Percentiles rank a stretch among this genome's conserved stretches.
Conservation (phyloP, 2,329 filamentous ascomycete species). For the Paraphaeosphaeria sporulosa region DNA sequence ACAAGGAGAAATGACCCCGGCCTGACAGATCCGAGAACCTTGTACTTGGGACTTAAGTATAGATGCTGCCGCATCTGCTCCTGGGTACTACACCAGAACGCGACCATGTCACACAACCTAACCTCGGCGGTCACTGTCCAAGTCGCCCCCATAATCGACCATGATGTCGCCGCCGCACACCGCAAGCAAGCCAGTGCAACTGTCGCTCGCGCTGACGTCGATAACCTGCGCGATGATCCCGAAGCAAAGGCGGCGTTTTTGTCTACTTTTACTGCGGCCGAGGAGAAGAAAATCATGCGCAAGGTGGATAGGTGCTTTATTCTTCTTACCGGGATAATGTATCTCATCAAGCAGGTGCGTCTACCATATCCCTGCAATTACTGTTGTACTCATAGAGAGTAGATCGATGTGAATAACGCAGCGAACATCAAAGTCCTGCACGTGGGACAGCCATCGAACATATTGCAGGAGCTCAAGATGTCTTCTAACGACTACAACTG, state of each 20-base stretch:
- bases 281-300: slow-evolving; percentile 33
- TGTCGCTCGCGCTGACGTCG: slow-evolving; percentile 23
- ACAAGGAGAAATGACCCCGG: background rate
- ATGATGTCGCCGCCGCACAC: slow-evolving; percentile 18
- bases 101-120: slow-evolving; percentile 7
- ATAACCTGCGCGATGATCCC: slow-evolving; percentile 28
- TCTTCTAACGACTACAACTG: slow-evolving; percentile 34
- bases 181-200: slow-evolving; percentile 19
- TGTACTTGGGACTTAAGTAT: background rate
- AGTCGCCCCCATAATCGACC: slow-evolving; percentile 16
- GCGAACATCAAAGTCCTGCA: slow-evolving; percentile 33
- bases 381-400: background rate
- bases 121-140: slow-evolving; percentile 13
- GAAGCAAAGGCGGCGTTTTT: slow-evolving; percentile 31
- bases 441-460: slow-evolving; percentile 28
- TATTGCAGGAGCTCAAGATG: slow-evolving; percentile 31
- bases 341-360: slow-evolving; percentile 32
- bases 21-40: slow-evolving; percentile 9
- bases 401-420: slow-evolving; percentile 35
- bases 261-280: slow-evolving; percentile 28
- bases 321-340: slow-evolving; percentile 33
- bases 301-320: slow-evolving; percentile 33
- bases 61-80: background rate
- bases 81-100: background rate
- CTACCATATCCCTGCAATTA: background rate